Evolutionary conservation across 768 basidiomycete genomes (phyloP).

Genomic region (Boletus barrowsii): DNA sequence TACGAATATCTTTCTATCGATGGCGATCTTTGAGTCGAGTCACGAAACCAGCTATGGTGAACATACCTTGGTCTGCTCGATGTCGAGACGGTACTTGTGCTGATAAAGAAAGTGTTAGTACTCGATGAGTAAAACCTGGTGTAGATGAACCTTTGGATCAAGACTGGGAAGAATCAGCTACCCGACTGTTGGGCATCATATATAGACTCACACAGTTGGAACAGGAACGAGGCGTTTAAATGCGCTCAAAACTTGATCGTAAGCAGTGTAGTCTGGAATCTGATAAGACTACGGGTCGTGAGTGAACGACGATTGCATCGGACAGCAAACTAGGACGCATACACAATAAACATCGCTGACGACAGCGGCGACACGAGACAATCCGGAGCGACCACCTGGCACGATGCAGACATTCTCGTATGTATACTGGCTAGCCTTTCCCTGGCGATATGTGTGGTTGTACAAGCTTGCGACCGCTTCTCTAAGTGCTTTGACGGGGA

Average conservation of each 20-base stretch:
- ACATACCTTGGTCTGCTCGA: conserved; percentile 70
- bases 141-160: conserved; percentile 40
- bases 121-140: not conserved
- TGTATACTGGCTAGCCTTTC: conserved; percentile 81
- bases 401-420: conserved; percentile 94
- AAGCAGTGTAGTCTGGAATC: conserved; percentile 89
- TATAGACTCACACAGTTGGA: conserved; percentile 71
- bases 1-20: conserved; percentile 69
- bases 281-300: conserved; percentile 64
- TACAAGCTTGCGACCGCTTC: conserved; percentile 90
- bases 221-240: conserved; percentile 90
- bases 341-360: conserved; percentile 87
- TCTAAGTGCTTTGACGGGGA: conserved; percentile 55
- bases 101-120: conserved; percentile 22
- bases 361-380: conserved; percentile 89
- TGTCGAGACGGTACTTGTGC: conserved; percentile 72
- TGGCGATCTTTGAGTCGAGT: not conserved
- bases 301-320: not conserved
- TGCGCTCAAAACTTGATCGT: conserved; percentile 78
- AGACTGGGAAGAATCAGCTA: conserved; percentile 32
- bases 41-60: not conserved
- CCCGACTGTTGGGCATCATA: not conserved
- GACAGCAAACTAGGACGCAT: conserved; percentile 13
- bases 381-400: conserved; percentile 87
- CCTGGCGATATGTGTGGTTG: conserved; percentile 82